A percentile compares a stretch with the other conserved stretches of the same genome.
These are phyloP conservation scores for Termitomyces sp. DNA, from an alignment of 768 basidiomycete species.

Conservation along the genomic window DNA sequence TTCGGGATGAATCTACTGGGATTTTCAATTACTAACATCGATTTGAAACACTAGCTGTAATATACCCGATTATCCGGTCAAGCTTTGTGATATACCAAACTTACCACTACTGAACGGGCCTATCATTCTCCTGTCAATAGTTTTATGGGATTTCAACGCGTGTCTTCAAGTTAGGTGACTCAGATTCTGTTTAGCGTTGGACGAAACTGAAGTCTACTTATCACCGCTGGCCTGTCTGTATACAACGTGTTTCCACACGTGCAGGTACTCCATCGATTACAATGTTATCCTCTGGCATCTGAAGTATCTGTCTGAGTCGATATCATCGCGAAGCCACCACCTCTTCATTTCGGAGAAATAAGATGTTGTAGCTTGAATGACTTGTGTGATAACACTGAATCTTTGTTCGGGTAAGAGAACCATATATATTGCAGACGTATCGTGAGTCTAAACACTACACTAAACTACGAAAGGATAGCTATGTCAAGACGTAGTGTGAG, in stretches of 20 bases:
- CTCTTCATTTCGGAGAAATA: conserved; percentile 12
- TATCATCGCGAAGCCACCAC: conserved; percentile 4
- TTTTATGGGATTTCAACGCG: conserved; percentile 8
- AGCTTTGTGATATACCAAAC: not conserved
- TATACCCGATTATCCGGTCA: not conserved
- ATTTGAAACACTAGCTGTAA: conserved; percentile 1
- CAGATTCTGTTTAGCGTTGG: conserved; percentile 1
- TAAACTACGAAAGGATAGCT: conserved; percentile 9
- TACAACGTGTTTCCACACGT: conserved; percentile 24
- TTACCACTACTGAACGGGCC: not conserved
- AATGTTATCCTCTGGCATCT: conserved; percentile 4
- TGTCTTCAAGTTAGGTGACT: conserved; percentile 6
- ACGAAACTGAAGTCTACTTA: not conserved
- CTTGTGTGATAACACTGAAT: not conserved
- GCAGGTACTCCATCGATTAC: conserved; percentile 23
- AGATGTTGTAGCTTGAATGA: not conserved
- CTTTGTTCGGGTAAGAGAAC: not conserved
- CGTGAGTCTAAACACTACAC: conserved; percentile 13
- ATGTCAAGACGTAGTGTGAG: conserved; percentile 8
- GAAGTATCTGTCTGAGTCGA: conserved; percentile 7
- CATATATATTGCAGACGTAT: conserved; percentile 11
- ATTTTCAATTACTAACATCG: not conserved
- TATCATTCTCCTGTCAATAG: not conserved
- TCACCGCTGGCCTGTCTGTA: conserved; percentile 3
- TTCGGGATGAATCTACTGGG: not conserved